Conservation (phyloP, 768 basidiomycete genomes). For the Termitomyces sp. region DNA sequence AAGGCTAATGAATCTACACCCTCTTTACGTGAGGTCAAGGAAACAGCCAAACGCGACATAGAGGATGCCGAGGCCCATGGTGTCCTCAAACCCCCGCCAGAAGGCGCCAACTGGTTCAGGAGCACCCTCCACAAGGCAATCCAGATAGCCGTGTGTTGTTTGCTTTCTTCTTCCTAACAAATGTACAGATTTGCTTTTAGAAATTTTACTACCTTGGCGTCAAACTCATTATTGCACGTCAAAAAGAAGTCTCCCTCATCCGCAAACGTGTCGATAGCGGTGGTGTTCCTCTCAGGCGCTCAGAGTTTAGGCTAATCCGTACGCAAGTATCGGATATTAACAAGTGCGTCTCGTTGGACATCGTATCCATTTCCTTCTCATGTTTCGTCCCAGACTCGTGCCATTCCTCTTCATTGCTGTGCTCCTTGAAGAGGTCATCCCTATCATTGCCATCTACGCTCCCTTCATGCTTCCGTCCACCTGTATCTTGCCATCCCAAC, state of each 20-base stretch:
- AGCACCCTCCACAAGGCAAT: conserved; percentile 43
- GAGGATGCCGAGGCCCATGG: conserved; percentile 63
- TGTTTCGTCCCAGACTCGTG: conserved; percentile 45
- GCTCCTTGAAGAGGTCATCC: conserved; percentile 75
- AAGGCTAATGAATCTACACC: conserved; percentile 9
- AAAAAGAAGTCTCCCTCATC: conserved; percentile 49
- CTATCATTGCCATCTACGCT: conserved; percentile 80
- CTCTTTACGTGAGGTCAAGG: conserved; percentile 32
- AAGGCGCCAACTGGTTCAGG: conserved; percentile 50
- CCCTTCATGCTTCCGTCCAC: conserved; percentile 84
- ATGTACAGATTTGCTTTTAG: conserved; percentile 23
- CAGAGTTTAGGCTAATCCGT: conserved; percentile 63
- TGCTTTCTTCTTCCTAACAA: neutral
- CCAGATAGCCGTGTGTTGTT: conserved; percentile 37
- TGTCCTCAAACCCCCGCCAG: conserved; percentile 60
- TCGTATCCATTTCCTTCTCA: conserved; percentile 7
- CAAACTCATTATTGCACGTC: conserved; percentile 63
- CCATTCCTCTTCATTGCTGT: conserved; percentile 75
- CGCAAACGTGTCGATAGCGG: conserved; percentile 49
- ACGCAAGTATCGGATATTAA: conserved; percentile 62
- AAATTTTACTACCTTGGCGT: conserved; percentile 84
- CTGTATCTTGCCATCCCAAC: conserved; percentile 79
- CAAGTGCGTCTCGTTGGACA: conserved; percentile 40
- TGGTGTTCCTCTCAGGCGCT: conserved; percentile 57
- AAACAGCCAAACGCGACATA: conserved; percentile 56